A percentile compares a stretch with the other conserved stretches of the same genome.
These are phyloP conservation scores for Tolypocladium sp. DNA, from an alignment of 2,329 filamentous ascomycete genomes.

Conservation along the genomic window DNA sequence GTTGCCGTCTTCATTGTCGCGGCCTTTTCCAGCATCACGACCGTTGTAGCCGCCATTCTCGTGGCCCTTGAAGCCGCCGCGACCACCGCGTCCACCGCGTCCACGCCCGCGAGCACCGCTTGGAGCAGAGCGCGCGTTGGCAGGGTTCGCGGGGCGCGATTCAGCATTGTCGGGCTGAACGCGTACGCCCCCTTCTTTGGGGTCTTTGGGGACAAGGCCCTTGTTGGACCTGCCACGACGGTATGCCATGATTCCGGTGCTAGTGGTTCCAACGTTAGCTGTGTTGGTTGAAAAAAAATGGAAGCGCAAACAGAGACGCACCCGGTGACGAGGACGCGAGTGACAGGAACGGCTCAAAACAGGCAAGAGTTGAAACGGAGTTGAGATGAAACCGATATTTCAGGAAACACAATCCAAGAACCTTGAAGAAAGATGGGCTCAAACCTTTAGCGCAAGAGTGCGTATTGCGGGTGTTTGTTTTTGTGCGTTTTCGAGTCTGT, in stretches of 20 bases:
- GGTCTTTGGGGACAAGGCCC: neutral
- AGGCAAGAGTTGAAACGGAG: neutral
- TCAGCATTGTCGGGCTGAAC: constrained; percentile 1
- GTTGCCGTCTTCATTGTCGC: neutral
- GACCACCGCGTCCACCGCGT: neutral
- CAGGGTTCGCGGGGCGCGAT: neutral
- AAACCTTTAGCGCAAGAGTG: neutral
- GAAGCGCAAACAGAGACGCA: neutral
- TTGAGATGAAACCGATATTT: neutral
- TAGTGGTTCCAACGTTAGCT: neutral
- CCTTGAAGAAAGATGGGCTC: neutral
- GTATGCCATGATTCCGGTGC: neutral
- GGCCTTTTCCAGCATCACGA: neutral
- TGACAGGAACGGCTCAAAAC: neutral
- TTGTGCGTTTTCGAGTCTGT: neutral
- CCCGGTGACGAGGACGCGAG: neutral
- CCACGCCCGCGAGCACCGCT: neutral
- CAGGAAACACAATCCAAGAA: neutral
- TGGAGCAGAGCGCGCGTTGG: neutral
- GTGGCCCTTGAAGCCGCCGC: neutral
- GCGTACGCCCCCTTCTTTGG: neutral
- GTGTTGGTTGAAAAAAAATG: neutral
- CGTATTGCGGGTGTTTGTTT: neutral
- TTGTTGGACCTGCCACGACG: neutral
- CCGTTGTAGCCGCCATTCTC: neutral